Evolutionary conservation across 2,329 filamentous ascomycete genomes (phyloP).

Genomic region (Emergomyces orientalis): DNA sequence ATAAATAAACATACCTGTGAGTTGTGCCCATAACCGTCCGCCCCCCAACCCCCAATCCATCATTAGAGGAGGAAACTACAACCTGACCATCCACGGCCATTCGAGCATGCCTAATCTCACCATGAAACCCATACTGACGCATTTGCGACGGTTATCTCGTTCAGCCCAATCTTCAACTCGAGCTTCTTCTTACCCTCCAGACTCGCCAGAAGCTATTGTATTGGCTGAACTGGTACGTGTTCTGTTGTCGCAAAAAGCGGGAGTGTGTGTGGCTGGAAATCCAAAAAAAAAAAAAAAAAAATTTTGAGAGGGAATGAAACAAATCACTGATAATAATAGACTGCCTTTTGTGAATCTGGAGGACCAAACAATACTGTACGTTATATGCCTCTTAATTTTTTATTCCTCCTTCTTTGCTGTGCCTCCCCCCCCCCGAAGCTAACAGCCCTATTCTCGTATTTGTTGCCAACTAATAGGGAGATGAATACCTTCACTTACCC

Average conservation of each 20-base stretch:
- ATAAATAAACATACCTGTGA: slow-evolving; percentile 27
- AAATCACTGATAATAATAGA: slow-evolving; percentile 39
- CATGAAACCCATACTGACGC: slow-evolving; percentile 4
- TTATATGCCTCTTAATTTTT: too few relatives aligned
- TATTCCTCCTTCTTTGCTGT: too few relatives aligned
- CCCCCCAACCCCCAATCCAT: neutral
- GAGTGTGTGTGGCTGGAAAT: neutral
- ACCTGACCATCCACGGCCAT: neutral
- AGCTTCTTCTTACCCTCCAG: slow-evolving; percentile 23
- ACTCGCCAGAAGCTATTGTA: slow-evolving; percentile 33
- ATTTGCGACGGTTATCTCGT: neutral
- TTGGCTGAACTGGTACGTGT: slow-evolving; percentile 34
- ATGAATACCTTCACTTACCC: slow-evolving; percentile 87
- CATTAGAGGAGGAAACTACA: neutral
- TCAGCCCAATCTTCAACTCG: slow-evolving; percentile 14
- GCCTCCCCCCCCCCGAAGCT: neutral
- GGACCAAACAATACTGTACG: slow-evolving; percentile 39
- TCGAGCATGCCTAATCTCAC: neutral
- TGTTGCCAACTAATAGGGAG: slow-evolving; percentile 46
- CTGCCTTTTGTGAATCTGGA: slow-evolving; percentile 70
- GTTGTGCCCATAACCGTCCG: slow-evolving; percentile 7
- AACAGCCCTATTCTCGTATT: slow-evolving; percentile 1
- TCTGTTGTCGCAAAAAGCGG: neutral
- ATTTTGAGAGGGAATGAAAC: neutral
- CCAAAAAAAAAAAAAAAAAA: neutral